Evolutionary conservation across 2,329 filamentous ascomycete species (phyloP), one percentile per base, ranked within the genome.

Genomic region (Fusarium concolor): DNA sequence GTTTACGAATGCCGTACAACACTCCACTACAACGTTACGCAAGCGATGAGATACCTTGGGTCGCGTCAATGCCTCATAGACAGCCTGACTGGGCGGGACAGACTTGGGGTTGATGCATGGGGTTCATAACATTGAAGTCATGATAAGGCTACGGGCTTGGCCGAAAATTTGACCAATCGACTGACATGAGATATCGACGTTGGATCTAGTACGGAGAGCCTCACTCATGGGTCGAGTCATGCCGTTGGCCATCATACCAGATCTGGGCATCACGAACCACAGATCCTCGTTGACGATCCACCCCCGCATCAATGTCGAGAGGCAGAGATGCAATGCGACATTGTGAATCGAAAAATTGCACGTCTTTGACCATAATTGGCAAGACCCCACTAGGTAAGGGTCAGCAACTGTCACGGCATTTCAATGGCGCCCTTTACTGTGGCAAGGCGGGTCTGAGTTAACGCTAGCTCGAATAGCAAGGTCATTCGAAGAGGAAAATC

Each of bases 1-100:
- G 91, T 0, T 80, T 95, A 28, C 85, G 93, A 17, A 89, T 97
- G 79, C 92, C 94, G n/a, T 97, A 97, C 77, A 89, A 89, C 77
- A 79, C 94, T 9, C 94, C 94, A 0, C 77, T 97, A 28, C 87
- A 87, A 47, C 81, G 81, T 9, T 97, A 97, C 73, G 80, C 76
- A 0, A 67, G 78, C 10, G 76, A 79, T 6, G 92, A 96, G 73
- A 80, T 85, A 45, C 93, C 94, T 2, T 97, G 94, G 94, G 92
- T 91, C 62, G 90, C 90, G 5, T 89, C 87, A 3, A 80, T 84
- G 72, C 74, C 74, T 2, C 85, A 94, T 74, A 59, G 64, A 1
- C 85, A 90, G 73, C 87, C 85, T 14, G 92, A 95, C 79, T 87
- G 87, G 81, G 82, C 75, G 68, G 86, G 86, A 2, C 71, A 71